Evolutionary conservation across 495 filamentous ascomycete species (phyloP), one percentile per base, ranked within the genome.

Genomic region (Neurospora sp.): DNA sequence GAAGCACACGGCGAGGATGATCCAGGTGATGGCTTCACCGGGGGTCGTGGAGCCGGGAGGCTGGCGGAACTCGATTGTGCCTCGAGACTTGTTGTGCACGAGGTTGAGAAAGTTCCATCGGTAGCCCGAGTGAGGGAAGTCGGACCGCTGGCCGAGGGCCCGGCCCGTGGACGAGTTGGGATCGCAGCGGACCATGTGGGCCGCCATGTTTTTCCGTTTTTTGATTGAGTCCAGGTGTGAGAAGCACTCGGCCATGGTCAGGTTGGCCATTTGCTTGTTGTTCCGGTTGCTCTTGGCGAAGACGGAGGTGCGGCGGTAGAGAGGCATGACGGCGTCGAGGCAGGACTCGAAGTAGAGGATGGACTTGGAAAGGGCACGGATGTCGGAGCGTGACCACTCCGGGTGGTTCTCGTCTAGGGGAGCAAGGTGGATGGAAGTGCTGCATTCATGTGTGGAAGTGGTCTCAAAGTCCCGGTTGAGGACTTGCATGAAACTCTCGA

Each of bases 261-360:
- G 59, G 3, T 37, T 22, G 20, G 8, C 68, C 16, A 78, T 71
- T 70, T 75, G 78, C 9, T 16, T 35, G 75, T 79, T 81, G 73
- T 75, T 27, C 5, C 79, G 73, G 73, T 79, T 81, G 75, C 76
- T 78, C 74, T 79, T 79, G 70, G 78, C 78, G 69, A 70, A 76
- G 44, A 79, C 74, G n/a, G 71, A 71, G 22, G 53, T 59, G 12
- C 75, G 73, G 14, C 79, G 75, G 44, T 78, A 79, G 1, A 73
- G 71, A 10, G 79, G 79, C 35, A 81, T 72, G 22, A 81, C 73
- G 10, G 73, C 75, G 72, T 81, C 79, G 48, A 81, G 74, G 74
- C 76, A 78, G 71, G 72, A 71, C 77, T 81, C 79, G 37, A 78
- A 81, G 74, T 81, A 79, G 9, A 81, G 65, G 14, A 76, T 71